Base-by-base conservation (phyloP, 2,329 filamentous ascomycete genomes). In the Niveomyces coronatus region DNA sequence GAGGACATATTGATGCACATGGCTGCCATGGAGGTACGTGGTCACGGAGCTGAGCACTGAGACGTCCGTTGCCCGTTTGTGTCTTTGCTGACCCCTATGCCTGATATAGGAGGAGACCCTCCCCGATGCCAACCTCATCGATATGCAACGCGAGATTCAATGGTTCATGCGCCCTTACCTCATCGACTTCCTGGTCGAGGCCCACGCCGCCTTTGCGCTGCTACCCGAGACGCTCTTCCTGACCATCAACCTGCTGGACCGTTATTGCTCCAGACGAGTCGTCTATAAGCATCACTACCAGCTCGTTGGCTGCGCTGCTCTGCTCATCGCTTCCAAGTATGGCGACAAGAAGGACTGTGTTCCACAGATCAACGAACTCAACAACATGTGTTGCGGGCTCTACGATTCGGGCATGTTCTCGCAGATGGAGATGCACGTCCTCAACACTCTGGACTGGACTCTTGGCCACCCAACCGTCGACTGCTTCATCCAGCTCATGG, bases 371-470 rank as follows among this genome's bases (percentile, higher is more conserved):
- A 80, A 86, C 57, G 91, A 98, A 60, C 71, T 98, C 47, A 94
- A 94, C 73, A 93, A 89, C 49, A 96, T 98, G 91, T 98, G 91
- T 74, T 96, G 91, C 65, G 88, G 85, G 26, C 74, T 96, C 27
- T 98, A 98, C 64, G 91, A 98, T 53, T 87, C 94, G 35, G 89
- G 94, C 65, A 98, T 98, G 91, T 98, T 98, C 66, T 89, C 88
- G 9, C 91, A 98, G 63, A 98, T 98, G 91, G 91, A 98, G 67
- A 96, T 93, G 88, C 91, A 98, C 61, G 89, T 98, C 26, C 74
- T 98, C 51, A 93, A 95, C 65, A 98, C 91, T 2, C 75, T 98
- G 43, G 86, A 93, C 58, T 98, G 91, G 91, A 79, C 82, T 49
- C 84, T 98, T 49, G 91, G 91, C 39, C 89, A 96, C 64, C 88